Percentiles rank a stretch among this genome's conserved stretches.
Evolutionary conservation across 257 asterid genomes (phyloP).

Genomic region (Solanum piurae): DNA sequence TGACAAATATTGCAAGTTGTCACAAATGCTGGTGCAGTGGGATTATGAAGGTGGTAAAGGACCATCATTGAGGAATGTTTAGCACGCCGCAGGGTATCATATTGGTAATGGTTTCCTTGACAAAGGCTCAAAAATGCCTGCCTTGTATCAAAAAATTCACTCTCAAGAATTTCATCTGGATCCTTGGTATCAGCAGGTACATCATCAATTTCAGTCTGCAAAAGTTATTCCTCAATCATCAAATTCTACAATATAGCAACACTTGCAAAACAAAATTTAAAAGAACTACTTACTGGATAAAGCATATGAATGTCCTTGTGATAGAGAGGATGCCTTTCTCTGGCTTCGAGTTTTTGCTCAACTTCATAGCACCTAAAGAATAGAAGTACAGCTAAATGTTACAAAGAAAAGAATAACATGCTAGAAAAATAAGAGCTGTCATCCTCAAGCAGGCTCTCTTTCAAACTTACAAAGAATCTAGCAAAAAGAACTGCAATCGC

Average conservation of each 20-base stretch:
- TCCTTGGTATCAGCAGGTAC: conserved; percentile 80
- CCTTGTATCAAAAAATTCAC: conserved; percentile 97
- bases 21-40: conserved; percentile 96
- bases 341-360: conserved; percentile 70
- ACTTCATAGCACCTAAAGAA: conserved; percentile 68
- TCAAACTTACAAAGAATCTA: neutral
- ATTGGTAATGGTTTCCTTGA: conserved; percentile 98
- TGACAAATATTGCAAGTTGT: conserved; percentile 56
- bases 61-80: conserved; percentile 99
- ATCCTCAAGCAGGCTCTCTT: neutral
- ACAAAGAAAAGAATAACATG: neutral
- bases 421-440: neutral
- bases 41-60: conserved; percentile 97
- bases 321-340: conserved; percentile 85
- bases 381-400: neutral
- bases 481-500: neutral
- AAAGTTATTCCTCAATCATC: conserved; percentile 10
- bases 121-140: conserved; percentile 96
- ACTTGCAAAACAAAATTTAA: neutral
- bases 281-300: conserved; percentile 50
- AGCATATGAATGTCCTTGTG: conserved; percentile 74
- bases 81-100: conserved; percentile 95
- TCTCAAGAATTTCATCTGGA: conserved; percentile 76
- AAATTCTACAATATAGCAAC: neutral
- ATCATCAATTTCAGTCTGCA: conserved; percentile 60